Base-by-base conservation (phyloP, 768 basidiomycete genomes). In the Suillus lakei region DNA sequence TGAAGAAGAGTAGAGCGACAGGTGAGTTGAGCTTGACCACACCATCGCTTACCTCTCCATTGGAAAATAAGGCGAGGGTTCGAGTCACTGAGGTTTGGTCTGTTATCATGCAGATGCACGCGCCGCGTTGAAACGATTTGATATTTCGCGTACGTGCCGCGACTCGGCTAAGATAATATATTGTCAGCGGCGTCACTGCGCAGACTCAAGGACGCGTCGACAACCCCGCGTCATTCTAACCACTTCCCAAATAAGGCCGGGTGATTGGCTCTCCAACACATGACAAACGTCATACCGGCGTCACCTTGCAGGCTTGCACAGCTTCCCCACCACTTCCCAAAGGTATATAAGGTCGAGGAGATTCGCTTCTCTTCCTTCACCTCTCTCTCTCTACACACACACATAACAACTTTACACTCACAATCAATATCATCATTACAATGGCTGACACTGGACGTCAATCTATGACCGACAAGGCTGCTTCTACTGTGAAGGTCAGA, bases 371-470 rank as follows among this genome's bases (percentile, higher is more conserved):
- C n/a, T 41, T 16, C 1, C 50, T 36, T 30, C 5, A 18, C 21
- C 12, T 48, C 58, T 41, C 32, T 54, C 34, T 54, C 10, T 3
- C 39, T 16, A 5, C 10, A 13, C 10, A 21, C 53, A n/a, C 12
- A 13, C 21, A 28, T 43, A 41, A 39, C 4, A 54, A 58, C 9
- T 21, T 13, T 34, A 61, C 16, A 21, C 60, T n/a, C 18, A 43
- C 32, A 50, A 16, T 56, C 36, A 30, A 41, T 28, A 36, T 61
- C 30, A 65, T 66, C 23, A 60, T 64, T 62, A 75, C n/a, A 68
- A 88, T 87, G 86, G 84, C 86, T 72, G 86, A 89, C 72, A 76
- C 80, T 60, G 81, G 76, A 64, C 87, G 87, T 69, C 85, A 88
- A 81, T 83, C 81, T 64, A 76, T 86, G 77, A 84, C 85, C 72